Evolutionary conservation across 2,329 filamentous ascomycete species (phyloP), one percentile per base, ranked within the genome.

Genomic region (Aspergillus candidus): DNA sequence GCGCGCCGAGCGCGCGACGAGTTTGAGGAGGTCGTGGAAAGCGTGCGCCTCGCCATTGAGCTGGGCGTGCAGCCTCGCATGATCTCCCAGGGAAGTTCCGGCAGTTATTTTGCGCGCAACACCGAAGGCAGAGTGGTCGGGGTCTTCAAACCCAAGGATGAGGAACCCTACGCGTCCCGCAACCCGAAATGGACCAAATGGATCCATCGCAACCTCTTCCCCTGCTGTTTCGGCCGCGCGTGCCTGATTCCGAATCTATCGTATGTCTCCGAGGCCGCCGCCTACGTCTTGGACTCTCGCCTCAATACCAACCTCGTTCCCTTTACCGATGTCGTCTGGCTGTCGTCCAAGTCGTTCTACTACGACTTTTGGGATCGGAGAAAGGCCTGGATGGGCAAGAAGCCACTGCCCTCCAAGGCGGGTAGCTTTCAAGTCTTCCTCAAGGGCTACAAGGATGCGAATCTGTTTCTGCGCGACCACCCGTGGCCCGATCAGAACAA

Each of bases 181-280:
- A 98, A 98, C 62, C 93, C 93, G 5, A 98, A 98, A 66, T 97
- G 91, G 91, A 97, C 94, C 57, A 98, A 98, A 70, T 98, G 93
- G 93, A 90, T 98, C 72, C 93, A 98, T 67, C 79, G 93, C 52
- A 98, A 98, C 65, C 65, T 98, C 52, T 97, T 98, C 57, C 93
- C 93, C 7, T 98, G 94, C 71, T 96, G 88, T 68, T 98, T 98
- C 59, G 93, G 93, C 13, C 78, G 93, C 59, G 90, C 91, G 36
- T 97, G 89, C 60, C 79, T 98, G 42, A 98, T 98, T 64, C 93
- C 93, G 44, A 98, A 98, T 60, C 76, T 98, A 39, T 96, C 90
- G 43, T 98, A 98, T 63, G 88, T 98, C 55, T 97, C 90, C 57
- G 93, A 98, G 73, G 93, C 93, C 13, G 93, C 93, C 13, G 93